phyloP scores from a whole-genome alignment of 1,139 yeast genomes.

The Candida mesenterica region DNA sequence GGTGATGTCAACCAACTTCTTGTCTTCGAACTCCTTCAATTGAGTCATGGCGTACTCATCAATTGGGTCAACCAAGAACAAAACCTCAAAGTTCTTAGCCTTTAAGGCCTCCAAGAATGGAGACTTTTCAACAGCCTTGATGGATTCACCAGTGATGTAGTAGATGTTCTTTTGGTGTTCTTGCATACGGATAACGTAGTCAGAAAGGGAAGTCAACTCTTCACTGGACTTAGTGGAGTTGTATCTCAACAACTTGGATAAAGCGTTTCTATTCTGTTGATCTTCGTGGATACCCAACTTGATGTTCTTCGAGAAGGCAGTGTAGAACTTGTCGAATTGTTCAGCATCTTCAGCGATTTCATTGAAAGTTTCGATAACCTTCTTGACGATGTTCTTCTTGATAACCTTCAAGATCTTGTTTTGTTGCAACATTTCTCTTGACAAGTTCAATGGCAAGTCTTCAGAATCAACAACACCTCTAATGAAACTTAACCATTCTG shows the following conservation, averaged over 20 bases:
- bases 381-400: slow-evolving; percentile 98
- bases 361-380: slow-evolving; percentile 96
- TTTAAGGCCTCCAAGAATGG: slow-evolving; percentile 99
- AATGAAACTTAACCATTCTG: slow-evolving; percentile 97
- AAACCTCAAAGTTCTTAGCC: slow-evolving; percentile 97
- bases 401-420: slow-evolving; percentile 99
- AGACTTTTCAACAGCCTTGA: slow-evolving; percentile 97
- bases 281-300: slow-evolving; percentile 99
- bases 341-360: slow-evolving; percentile 99
- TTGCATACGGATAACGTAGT: slow-evolving; percentile 99
- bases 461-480: slow-evolving; percentile 99
- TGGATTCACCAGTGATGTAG: slow-evolving; percentile 98
- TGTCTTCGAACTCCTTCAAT: slow-evolving; percentile 98
- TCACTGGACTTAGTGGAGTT: slow-evolving; percentile 94
- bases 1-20: slow-evolving; percentile 97
- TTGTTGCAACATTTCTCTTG: slow-evolving; percentile 99
- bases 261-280: slow-evolving; percentile 92
- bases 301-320: slow-evolving; percentile 97
- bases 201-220: slow-evolving; percentile 91
- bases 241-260: slow-evolving; percentile 96
- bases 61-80: slow-evolving; percentile 97
- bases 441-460: slow-evolving; percentile 98
- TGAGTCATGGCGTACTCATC: slow-evolving; percentile 99
- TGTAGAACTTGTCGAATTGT: slow-evolving; percentile 97
- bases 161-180: slow-evolving; percentile 99